Evolutionary conservation across 2,329 filamentous ascomycete genomes (phyloP).

Genomic region (Fusarium aywerte): DNA sequence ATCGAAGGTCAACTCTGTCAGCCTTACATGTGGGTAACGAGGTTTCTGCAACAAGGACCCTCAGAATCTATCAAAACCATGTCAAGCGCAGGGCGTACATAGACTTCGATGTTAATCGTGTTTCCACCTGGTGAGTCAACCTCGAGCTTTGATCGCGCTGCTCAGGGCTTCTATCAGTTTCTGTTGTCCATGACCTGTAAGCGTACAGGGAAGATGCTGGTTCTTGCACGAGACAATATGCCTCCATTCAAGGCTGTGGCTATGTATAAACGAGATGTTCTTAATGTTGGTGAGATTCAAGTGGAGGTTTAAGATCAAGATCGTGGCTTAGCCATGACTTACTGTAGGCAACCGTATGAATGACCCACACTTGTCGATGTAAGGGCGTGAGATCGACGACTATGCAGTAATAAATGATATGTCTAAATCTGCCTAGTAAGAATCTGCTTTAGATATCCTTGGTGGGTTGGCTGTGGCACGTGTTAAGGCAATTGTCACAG

Average conservation of each 20-base stretch:
- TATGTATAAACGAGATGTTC: background rate
- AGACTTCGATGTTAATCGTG: background rate
- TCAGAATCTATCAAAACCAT: constrained; percentile 8
- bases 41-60: background rate
- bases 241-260: background rate
- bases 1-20: constrained; percentile 2
- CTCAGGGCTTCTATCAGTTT: background rate
- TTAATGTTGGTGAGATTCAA: background rate
- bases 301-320: background rate
- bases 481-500: background rate
- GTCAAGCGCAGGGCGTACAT: constrained; percentile 39
- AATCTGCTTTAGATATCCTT: background rate
- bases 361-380: constrained; percentile 34
- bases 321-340: constrained; percentile 6
- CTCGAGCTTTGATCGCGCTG: background rate
- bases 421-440: background rate
- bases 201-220: background rate
- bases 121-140: constrained; percentile 26
- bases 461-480: background rate
- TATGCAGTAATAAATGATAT: background rate
- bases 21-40: constrained; percentile 37
- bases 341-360: constrained; percentile 6
- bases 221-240: background rate
- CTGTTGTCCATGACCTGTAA: background rate
- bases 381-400: constrained; percentile 32